phyloP scores from a whole-genome alignment of 306 rosid species.

The Cucumis cinereus region DNA sequence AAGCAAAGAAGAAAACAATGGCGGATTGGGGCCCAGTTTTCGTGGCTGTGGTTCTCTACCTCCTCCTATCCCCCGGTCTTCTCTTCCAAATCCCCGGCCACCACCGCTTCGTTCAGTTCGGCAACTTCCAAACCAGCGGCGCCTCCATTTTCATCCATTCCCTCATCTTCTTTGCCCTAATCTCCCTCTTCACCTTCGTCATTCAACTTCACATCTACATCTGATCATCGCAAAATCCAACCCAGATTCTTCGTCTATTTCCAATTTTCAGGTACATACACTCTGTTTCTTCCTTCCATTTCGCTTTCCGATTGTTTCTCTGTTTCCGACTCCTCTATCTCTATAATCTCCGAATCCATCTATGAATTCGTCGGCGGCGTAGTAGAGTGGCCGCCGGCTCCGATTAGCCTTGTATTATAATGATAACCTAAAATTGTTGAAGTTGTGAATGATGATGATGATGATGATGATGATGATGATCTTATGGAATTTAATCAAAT shows the following conservation, averaged over 20 bases:
- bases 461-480: too few species aligned
- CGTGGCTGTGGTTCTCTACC: constrained; percentile 52
- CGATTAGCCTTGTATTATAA: too few species aligned
- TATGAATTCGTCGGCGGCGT: too few species aligned
- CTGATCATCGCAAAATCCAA: background rate
- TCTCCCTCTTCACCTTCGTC: constrained; percentile 50
- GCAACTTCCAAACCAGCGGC: constrained; percentile 63
- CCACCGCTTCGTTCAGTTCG: constrained; percentile 56
- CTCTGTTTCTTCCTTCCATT: background rate
- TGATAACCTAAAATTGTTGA: too few species aligned
- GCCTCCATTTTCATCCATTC: constrained; percentile 66
- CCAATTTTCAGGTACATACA: background rate
- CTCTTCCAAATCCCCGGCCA: constrained; percentile 64
- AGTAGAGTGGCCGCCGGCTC: too few species aligned
- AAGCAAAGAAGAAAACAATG: constrained; percentile 12
- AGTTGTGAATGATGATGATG: too few species aligned
- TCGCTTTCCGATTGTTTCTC: too few species aligned
- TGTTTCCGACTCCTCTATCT: too few species aligned
- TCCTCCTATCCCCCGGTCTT: constrained; percentile 59
- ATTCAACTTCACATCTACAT: constrained; percentile 45
- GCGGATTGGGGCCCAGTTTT: constrained; percentile 78
- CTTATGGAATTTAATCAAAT: too few species aligned
- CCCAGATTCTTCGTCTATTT: background rate
- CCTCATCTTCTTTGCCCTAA: constrained; percentile 60
- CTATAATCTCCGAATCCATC: too few species aligned